Evolutionary conservation across 805 yeast species (phyloP).

Genomic region (Debaryomyces castellii): DNA sequence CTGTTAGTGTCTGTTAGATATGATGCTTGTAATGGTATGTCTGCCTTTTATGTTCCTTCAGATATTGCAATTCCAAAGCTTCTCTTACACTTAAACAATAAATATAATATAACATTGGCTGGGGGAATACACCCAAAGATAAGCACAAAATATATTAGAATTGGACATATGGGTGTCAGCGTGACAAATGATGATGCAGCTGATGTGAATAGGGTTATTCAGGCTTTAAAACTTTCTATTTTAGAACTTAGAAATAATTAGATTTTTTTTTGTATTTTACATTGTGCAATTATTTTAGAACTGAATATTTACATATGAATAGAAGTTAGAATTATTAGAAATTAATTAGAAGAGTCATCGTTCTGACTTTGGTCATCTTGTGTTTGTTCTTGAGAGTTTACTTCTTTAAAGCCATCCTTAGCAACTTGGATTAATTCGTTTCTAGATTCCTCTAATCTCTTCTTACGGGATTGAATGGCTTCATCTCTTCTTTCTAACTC

Average conservation of each 20-base stretch:
- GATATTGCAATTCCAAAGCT: constrained; percentile 2
- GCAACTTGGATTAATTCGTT: constrained; percentile 36
- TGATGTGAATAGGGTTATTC: constrained; percentile 5
- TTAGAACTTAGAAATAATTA: not conserved
- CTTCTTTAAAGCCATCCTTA: constrained; percentile 33
- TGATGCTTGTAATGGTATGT: constrained; percentile 8
- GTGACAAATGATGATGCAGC: constrained; percentile 5
- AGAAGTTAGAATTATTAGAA: not conserved
- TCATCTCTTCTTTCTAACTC: constrained; percentile 85
- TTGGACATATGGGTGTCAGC: constrained; percentile 10
- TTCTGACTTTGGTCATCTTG: not conserved
- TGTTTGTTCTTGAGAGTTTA: constrained; percentile 3
- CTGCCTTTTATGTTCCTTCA: constrained; percentile 8
- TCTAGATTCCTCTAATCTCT: constrained; percentile 64
- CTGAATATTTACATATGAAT: not conserved
- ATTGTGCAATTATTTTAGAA: not conserved
- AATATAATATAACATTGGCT: constrained; percentile 5
- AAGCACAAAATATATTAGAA: constrained; percentile 6
- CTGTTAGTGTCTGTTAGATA: not conserved
- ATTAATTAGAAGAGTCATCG: not conserved
- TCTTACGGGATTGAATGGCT: constrained; percentile 64
- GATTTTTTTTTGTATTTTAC: not conserved
- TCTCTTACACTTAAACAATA: constrained; percentile 1
- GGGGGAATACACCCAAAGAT: constrained; percentile 8
- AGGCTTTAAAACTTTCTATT: constrained; percentile 3